Evolutionary conservation across 139 green algal species (phyloP), one percentile per base, ranked within the genome.

Genomic region (Chlorella ohadii): DNA sequence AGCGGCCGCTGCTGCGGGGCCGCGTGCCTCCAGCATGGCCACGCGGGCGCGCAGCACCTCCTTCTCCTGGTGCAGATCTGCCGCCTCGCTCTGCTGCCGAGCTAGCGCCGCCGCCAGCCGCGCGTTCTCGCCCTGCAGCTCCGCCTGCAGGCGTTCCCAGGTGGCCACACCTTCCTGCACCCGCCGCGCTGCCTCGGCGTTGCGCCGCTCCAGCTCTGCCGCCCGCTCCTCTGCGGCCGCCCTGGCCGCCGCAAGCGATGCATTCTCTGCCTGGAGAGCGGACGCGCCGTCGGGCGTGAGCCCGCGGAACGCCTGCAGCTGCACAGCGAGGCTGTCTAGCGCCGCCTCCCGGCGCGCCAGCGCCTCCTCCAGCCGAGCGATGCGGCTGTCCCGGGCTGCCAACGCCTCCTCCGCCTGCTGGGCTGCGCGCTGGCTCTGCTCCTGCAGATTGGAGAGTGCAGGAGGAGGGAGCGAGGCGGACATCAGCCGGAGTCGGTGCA

Each of bases 141-240:
- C 79, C 0, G 65, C 79, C 36, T 84, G 79, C 47, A 84, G 39
- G 1, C 79, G 79, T 47, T 84, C 79, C 79, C 79, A 84, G 15
- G 61, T 76, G 39, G 44, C 47, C 65, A 84, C 19, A 2, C 79
- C 51, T 12, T 74, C n/a, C 17, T 44, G 12, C 79, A 84, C 39
- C 13, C 79, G n/a, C 20, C 41, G 47, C 5, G 44, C 47, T 25
- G 67, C 39, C 28, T 78, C 31, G 4, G 38, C 33, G 25, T 27
- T 27, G 25, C 79, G 79, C 79, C 67, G 47, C 47, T 63, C 41
- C 3, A 56, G 36, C 25, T 78, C 79, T 15, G 31, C 47, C 7
- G 66, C 47, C 12, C 67, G 44, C 7, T 33, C n/a, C 67, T 84
- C 47, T 23, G 68, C 51, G 7, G 34, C 41, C 6, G 9, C 41